Percentiles rank a stretch among this genome's conserved stretches.
Evolutionary conservation across 2,329 filamentous ascomycete genomes (phyloP).

Genomic region (Aspergillus spinulosporus): DNA sequence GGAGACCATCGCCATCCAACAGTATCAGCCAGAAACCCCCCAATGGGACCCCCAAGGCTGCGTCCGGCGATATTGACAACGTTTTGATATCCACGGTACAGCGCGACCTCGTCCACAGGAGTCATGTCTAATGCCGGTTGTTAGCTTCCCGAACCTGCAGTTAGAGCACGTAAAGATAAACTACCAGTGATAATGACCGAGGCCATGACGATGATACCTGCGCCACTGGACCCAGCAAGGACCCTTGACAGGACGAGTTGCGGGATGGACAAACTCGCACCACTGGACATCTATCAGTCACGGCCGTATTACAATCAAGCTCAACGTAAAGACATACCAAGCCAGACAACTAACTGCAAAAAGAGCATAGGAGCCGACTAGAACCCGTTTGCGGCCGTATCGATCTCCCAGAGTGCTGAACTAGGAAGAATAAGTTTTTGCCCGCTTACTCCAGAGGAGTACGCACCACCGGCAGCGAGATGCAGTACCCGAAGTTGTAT

Average conservation of each 20-base stretch:
- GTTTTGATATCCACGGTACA: conserved; percentile 49
- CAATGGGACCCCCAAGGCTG: conserved; percentile 65
- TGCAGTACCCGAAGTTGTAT: conserved; percentile 46
- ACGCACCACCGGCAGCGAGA: conserved; percentile 39
- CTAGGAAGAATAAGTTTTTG: conserved; percentile 10
- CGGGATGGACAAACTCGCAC: conserved; percentile 17
- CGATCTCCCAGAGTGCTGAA: conserved; percentile 50
- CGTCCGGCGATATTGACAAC: conserved; percentile 46
- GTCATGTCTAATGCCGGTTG: conserved; percentile 38
- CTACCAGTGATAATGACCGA: conserved; percentile 42
- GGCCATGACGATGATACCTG: conserved; percentile 41
- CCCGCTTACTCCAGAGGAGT: neutral
- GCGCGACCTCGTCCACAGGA: conserved; percentile 45
- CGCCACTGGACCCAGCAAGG: conserved; percentile 39
- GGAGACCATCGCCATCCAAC: conserved; percentile 68
- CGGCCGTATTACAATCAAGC: neutral
- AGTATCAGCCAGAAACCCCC: conserved; percentile 67
- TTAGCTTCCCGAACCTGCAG: neutral
- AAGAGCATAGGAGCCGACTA: conserved; percentile 41
- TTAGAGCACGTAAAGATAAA: neutral
- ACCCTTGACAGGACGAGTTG: conserved; percentile 38
- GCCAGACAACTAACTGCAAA: conserved; percentile 21
- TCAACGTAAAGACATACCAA: conserved; percentile 20
- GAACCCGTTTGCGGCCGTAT: conserved; percentile 45
- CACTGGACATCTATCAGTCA: conserved; percentile 2